phyloP scores from a whole-genome alignment of 1,284 basidiomycete species.

The Ganoderma meredithae region DNA sequence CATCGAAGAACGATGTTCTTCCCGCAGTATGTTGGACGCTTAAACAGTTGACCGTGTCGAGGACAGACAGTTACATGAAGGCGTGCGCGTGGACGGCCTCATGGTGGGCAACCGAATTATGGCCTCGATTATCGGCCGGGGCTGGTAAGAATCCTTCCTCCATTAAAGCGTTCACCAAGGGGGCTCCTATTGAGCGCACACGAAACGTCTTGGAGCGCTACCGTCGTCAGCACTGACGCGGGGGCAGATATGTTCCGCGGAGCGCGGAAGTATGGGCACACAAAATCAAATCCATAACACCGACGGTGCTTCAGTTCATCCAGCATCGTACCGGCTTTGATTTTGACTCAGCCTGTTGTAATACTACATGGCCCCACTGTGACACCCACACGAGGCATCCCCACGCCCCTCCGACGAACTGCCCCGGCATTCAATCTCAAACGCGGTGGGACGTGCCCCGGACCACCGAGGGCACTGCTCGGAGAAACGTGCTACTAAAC shows the following conservation, averaged over 20 bases:
- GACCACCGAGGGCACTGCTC: not conserved
- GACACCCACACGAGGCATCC: not conserved
- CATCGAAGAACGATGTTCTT: not conserved
- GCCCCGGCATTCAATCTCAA: not conserved
- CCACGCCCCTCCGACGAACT: not conserved
- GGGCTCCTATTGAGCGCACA: not conserved
- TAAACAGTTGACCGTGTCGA: not conserved
- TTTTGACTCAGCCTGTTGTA: not conserved
- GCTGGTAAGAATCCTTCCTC: not conserved
- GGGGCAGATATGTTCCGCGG: not conserved
- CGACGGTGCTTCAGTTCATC: not conserved
- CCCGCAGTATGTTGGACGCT: not conserved
- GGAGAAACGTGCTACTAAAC: not conserved
- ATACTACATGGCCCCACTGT: not conserved
- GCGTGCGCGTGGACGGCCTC: not conserved
- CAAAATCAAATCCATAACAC: constrained; percentile 2
- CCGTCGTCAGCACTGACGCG: not conserved
- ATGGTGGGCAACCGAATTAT: not conserved
- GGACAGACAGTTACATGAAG: constrained; percentile 5
- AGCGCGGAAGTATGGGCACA: not conserved
- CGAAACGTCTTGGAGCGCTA: not conserved
- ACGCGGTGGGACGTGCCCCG: not conserved
- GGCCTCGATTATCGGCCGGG: not conserved
- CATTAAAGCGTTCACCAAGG: not conserved
- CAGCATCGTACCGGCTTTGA: not conserved